Base-by-base conservation (phyloP, 345 rosid genomes). In the Hibiscus tridactylites region DNA sequence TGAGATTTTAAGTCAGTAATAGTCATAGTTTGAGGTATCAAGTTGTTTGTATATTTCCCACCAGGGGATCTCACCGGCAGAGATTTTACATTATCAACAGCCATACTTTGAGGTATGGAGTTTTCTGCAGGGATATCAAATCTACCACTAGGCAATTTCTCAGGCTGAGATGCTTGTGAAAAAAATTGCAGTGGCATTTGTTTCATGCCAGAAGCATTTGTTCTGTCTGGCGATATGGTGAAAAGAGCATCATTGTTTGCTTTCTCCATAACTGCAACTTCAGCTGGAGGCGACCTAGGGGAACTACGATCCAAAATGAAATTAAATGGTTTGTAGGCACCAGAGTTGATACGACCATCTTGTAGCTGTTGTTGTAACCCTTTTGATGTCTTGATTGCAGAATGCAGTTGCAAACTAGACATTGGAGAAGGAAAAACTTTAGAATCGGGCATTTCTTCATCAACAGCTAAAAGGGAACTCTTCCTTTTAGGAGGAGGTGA, bases 361-460 rank as follows among this genome's bases (percentile, higher is more conserved):
- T 73, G 84, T 67, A 73, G 78, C 64, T 28, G 82, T 68, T 28
- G 82, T 68, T 67, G 84, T 74, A 61, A 75, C 68, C 71, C 74
- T 47, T 63, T 70, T 26, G 87, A 76, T 52, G 76, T 77, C 77
- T 54, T 73, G 15, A 78, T 39, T 60, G 60, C 39, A 64, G 83
- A 61, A 61, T 64, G 74, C 81, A 65, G 61, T 33, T 50, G 84
- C 61, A 37, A 68, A 65, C 74, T 65, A 68, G 74, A 71, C 69
- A 77, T 88, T 9, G 83, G 83, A 65, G 84, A 79, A 57, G 83
- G 60, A 73, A 67, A 35, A 73, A 75, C 75, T 74, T 52, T 70
- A 77, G 78, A 75, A 72, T 82, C 82, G 5, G 80, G 61, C 85
- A 85, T 82, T 80, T 85, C 84, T 68, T 77, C 82, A 79, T 83